Evolutionary conservation across 129 eudicot species (phyloP), one percentile per base, ranked within the genome.

Genomic region (Solidago caesia): DNA sequence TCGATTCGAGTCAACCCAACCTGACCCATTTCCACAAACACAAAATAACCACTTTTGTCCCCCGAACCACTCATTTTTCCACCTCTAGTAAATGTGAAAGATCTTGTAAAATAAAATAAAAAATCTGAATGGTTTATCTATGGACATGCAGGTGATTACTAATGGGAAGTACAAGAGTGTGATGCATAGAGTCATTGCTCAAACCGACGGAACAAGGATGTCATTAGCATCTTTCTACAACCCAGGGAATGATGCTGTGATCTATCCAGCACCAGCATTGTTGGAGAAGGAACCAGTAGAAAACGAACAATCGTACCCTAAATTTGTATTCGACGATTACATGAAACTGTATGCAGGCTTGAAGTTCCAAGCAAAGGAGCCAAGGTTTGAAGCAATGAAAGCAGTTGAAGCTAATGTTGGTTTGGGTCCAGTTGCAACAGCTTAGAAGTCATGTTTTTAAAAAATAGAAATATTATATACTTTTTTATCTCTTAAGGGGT

Each of bases 81-180:
- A 33, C 39, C 39, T 33, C 39, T 33, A 33, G 49, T 15, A 42
- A 29, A 33, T 27, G 7, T 48, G 26, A 8, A 57, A 29, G 14
- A 67, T 33, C 7, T 39, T 14, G 26, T 44, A 14, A 44, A 64
- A 26, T 44, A 15, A 48, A 68, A 2, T 29, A 29, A 33, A 33
- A 33, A 33, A 33, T 0, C 65, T 78, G 53, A 78, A 21, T 51
- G 72, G 64, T 63, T 73, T 80, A 43, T 5, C 55, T 13, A 49
- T 71, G 14, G 67, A 48, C 66, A 74, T 69, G 45, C 75, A 88
- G 95, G 91, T 89, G 56, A 89, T 89, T 59, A 86, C 96, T 8
- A 86, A 89, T 44, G 92, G 96, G 5, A 86, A 81, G 47, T 89
- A 89, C 80, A 89, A 89, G 87, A 89, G 96, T 66, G 96, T 89